A percentile compares a stretch with the other conserved stretches of the same genome.
phyloP scores from a whole-genome alignment of 2,329 filamentous ascomycete species.

The Venturia nashicola region DNA sequence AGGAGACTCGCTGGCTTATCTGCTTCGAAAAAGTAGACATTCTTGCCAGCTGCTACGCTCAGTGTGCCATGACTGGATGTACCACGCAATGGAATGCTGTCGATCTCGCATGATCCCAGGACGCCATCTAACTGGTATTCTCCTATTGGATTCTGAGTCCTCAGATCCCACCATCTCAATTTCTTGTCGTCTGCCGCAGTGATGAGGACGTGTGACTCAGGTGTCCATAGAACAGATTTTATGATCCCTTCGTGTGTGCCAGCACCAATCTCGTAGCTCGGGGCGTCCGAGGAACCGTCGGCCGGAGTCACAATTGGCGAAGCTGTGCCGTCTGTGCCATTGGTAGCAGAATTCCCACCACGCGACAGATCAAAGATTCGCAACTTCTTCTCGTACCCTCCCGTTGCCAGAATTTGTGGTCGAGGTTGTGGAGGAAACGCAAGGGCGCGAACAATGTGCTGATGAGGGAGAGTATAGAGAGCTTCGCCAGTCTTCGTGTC shows the following conservation, averaged over 20 bases:
- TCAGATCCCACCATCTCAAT: constrained; percentile 88
- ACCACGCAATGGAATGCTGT: constrained; percentile 27
- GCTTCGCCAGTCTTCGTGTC: constrained; percentile 90
- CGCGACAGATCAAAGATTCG: constrained; percentile 80
- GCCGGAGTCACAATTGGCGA: constrained; percentile 21
- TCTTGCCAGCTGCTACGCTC: constrained; percentile 87
- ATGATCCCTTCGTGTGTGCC: constrained; percentile 78
- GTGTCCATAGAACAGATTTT: constrained; percentile 93
- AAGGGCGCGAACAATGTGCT: constrained; percentile 89
- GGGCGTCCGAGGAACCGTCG: constrained; percentile 33
- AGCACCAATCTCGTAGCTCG: constrained; percentile 76
- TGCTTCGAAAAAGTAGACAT: constrained; percentile 83
- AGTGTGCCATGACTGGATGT: constrained; percentile 47
- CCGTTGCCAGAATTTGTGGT: constrained; percentile 75
- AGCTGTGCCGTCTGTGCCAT: constrained; percentile 12
- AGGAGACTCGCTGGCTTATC: constrained; percentile 53
- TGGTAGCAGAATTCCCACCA: constrained; percentile 19
- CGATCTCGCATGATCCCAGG: constrained; percentile 79
- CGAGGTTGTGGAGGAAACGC: constrained; percentile 62
- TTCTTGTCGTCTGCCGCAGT: constrained; percentile 86
- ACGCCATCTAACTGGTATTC: constrained; percentile 70
- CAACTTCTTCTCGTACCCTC: constrained; percentile 92
- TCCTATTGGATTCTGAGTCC: constrained; percentile 60
- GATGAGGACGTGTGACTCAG: constrained; percentile 75
- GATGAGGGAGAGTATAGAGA: constrained; percentile 74